Evolutionary conservation across 1,284 basidiomycete genomes (phyloP), one percentile per base, ranked within the genome.

Genomic region (Boletus subluridellus): DNA sequence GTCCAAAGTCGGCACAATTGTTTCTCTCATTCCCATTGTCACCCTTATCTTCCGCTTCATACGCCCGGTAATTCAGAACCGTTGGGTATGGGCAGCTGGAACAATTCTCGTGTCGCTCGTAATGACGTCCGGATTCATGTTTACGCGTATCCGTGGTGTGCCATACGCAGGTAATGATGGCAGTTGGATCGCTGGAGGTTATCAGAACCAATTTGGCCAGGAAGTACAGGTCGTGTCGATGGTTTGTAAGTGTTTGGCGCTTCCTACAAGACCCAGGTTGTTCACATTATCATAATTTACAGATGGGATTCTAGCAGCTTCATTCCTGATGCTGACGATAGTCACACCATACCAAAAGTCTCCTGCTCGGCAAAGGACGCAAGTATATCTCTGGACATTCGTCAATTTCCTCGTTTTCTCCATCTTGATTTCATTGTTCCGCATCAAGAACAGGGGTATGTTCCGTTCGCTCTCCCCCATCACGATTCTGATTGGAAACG

Each of bases 71-170:
- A 73, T 95, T 48, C 77, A 83, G 66, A 91, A 81, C 63, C 86
- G 87, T 60, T 94, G 91, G 92, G 80, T 85, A 12, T 94, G 92
- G 92, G 89, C 89, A 4, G 68, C 79, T 12, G 75, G 77, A 49
- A 86, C 82, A 30, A 76, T 94, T 55, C 63, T 87, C 57, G 80
- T 83, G 6, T 87, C 87, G 41, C 80, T 95, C 37, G 76, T 92
- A 66, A 95, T 96, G 87, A 95, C 87, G 11, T 86, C 87, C 9
- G 95, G 95, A 4, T 91, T 89, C 79, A 99, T 99, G 97, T 99
- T 97, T 80, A 94, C 92, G 66, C 88, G 88, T 63, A 99, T 99
- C 68, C 87, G 96, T 62, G 82, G 82, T 50, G 84, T 85, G 57
- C 95, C 95, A 2, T 94, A 85, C 68, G 80, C 82, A 53, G 86